Evolutionary conservation across 2,329 filamentous ascomycete genomes (phyloP).

Genomic region (Talaromyces albobiverticillius): DNA sequence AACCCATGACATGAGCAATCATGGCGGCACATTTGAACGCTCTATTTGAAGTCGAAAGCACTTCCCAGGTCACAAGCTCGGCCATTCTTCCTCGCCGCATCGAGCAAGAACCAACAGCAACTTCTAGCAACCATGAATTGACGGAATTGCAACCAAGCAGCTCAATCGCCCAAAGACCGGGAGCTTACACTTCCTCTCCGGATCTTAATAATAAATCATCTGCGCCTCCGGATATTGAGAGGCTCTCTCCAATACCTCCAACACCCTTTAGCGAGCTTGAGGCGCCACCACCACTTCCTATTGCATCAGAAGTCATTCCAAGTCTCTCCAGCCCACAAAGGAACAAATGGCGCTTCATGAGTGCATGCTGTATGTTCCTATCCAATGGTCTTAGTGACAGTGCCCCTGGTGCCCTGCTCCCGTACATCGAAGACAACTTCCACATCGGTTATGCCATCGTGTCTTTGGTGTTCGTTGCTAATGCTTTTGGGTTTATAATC

Average conservation of each 20-base stretch:
- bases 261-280: constrained; percentile 12
- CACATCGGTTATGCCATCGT: constrained; percentile 73
- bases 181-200: background rate
- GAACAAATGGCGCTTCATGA: constrained; percentile 68
- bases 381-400: constrained; percentile 71
- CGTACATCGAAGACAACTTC: constrained; percentile 76
- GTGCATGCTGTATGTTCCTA: constrained; percentile 64
- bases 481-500: constrained; percentile 71
- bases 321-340: constrained; percentile 42
- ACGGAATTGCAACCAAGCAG: constrained; percentile 16
- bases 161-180: constrained; percentile 11
- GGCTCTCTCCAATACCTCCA: constrained; percentile 16
- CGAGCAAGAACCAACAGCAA: constrained; percentile 20
- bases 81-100: constrained; percentile 34
- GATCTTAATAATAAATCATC: constrained; percentile 15
- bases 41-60: constrained; percentile 43
- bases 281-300: background rate
- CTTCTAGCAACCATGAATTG: constrained; percentile 22
- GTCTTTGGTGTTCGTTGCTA: constrained; percentile 77
- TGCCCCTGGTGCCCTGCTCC: constrained; percentile 73
- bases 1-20: background rate
- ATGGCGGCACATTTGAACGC: constrained; percentile 30
- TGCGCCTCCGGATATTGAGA: constrained; percentile 23
- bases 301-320: constrained; percentile 21
- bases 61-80: constrained; percentile 33